Evolutionary conservation across 1,284 basidiomycete genomes (phyloP).

Genomic region (Cutaneotrichosporon cyanovorans): DNA sequence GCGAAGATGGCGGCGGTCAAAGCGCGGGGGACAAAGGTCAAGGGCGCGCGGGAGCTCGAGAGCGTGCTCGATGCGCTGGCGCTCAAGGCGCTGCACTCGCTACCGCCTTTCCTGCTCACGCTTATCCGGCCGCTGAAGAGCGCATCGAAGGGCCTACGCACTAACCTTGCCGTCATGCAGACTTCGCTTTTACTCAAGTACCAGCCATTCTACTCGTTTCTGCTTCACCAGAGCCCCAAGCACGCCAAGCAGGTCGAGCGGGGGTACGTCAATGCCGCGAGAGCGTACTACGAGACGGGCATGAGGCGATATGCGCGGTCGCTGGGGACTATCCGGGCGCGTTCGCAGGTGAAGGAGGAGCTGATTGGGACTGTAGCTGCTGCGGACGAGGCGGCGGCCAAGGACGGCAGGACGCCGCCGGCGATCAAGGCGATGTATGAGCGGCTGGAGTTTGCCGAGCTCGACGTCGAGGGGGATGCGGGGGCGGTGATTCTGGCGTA

Average conservation of each 20-base stretch:
- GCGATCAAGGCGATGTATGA: constrained; percentile 48
- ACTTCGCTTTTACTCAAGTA: constrained; percentile 81
- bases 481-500: constrained; percentile 64
- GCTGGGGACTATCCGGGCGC: constrained; percentile 66
- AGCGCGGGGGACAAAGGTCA: constrained; percentile 58
- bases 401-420: constrained; percentile 29
- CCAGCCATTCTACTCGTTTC: constrained; percentile 71
- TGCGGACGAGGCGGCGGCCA: constrained; percentile 24
- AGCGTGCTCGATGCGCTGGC: constrained; percentile 77
- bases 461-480: constrained; percentile 59
- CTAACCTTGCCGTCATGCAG: constrained; percentile 89
- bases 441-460: constrained; percentile 58
- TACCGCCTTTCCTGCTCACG: constrained; percentile 77
- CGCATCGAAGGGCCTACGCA: constrained; percentile 56
- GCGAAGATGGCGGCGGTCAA: constrained; percentile 61
- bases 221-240: constrained; percentile 69
- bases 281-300: constrained; percentile 92
- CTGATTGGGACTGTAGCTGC: constrained; percentile 33
- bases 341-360: constrained; percentile 37
- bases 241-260: constrained; percentile 85
- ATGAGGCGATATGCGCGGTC: constrained; percentile 83
- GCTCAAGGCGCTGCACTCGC: constrained; percentile 76
- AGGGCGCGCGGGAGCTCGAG: constrained; percentile 71
- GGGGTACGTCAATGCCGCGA: constrained; percentile 72
- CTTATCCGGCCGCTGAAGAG: constrained; percentile 77